Evolutionary conservation across 441 rosid genomes (phyloP).

Genomic region (Jatropha multifida): DNA sequence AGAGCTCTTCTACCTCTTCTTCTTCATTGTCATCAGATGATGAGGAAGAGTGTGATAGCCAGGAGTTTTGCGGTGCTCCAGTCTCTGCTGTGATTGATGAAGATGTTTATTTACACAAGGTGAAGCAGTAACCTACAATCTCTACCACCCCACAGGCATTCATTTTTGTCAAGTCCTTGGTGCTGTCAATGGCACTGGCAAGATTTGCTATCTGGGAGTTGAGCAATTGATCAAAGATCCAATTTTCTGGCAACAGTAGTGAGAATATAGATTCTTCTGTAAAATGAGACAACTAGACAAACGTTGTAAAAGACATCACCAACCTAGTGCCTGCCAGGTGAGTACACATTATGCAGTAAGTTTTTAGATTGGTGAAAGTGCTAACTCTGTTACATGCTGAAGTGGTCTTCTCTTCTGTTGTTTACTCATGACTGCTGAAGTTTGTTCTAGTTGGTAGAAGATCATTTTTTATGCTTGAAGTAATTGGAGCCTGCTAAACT

Average conservation of each 20-base stretch:
- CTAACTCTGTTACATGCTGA: too few species aligned
- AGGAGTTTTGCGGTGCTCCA: background rate
- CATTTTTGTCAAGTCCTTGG: background rate
- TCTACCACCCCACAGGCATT: background rate
- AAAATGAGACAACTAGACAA: too few species aligned
- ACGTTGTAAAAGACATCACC: too few species aligned
- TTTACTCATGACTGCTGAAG: background rate
- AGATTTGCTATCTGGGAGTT: background rate
- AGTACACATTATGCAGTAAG: too few species aligned
- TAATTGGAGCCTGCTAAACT: background rate
- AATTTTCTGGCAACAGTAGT: too few species aligned
- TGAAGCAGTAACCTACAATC: background rate
- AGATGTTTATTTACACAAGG: background rate
- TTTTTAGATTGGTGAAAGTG: too few species aligned
- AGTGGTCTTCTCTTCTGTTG: too few species aligned
- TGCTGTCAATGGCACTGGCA: background rate
- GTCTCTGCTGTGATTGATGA: background rate
- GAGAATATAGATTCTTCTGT: too few species aligned
- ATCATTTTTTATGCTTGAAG: background rate
- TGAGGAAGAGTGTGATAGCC: background rate
- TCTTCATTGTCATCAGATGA: background rate
- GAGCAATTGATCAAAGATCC: background rate
- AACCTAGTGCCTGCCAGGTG: too few species aligned
- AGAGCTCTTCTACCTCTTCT: conserved; percentile 4
- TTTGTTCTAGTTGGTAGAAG: background rate